Base-by-base conservation (phyloP, 495 filamentous ascomycete genomes). In the Neurospora sp. region DNA sequence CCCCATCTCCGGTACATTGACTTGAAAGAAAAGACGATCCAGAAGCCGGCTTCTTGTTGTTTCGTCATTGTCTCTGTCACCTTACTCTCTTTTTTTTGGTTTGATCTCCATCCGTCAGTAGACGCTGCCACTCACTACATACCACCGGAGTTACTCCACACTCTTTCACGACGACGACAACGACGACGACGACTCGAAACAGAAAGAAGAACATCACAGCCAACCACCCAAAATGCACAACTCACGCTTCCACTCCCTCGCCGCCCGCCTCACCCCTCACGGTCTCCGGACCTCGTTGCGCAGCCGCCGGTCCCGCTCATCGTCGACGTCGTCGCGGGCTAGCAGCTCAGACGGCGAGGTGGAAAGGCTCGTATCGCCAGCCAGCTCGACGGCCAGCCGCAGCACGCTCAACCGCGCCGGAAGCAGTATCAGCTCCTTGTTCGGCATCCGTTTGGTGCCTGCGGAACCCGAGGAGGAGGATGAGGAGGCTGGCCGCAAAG, bases 231-330 rank as follows among this genome's bases (percentile, higher is more conserved):
- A 74, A 37, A 86, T 86, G 84, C 82, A 83, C 70, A 73, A 78
- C 20, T 78, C 84, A 22, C 85, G 86, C 74, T 85, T 87, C 81
- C 86, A 86, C 70, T 76, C 78, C 65, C 81, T 88, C 78, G 82
- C 84, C 68, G 77, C 84, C 42, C 81, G 81, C 76, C 83, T 87
- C 79, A 82, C 84, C 40, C 78, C 80, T 9, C 77, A 74, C 75
- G 82, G 76, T 73, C 75, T 87, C 59, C 84, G 86, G 70, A 84
- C 83, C 45, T 86, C 84, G 20, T 81, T 87, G 78, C 53, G 53
- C 53, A 65, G 53, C 53, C 84, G 84, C 48, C 81, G 83, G 71
- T 82, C 79, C n/a, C 82, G 82, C 0, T 81, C 82, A 27, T 76
- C 81, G 42, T 83, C 82, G 16, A 76, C 77, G 22, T 78, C 77